Conservation (phyloP, 202 grass and related monocot genomes). For the Setaria italica region DNA sequence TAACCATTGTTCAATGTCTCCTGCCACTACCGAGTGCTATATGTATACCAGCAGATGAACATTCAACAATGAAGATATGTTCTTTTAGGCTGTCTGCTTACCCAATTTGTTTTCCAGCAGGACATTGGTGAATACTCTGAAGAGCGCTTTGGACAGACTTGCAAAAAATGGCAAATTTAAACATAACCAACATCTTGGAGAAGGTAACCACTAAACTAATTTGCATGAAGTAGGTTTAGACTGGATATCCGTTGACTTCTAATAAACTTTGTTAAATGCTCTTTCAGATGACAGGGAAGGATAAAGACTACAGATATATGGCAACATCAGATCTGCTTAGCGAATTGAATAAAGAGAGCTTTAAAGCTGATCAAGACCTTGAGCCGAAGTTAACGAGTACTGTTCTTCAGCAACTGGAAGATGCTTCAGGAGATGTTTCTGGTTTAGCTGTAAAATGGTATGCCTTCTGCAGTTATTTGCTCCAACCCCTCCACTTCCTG, state of each 20-base stretch:
- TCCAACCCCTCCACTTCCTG: neutral
- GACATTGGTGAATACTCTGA: constrained; percentile 13
- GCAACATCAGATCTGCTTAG: constrained; percentile 96
- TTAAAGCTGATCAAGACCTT: constrained; percentile 85
- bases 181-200: constrained; percentile 89
- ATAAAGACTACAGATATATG: constrained; percentile 99
- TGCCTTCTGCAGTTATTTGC: constrained; percentile 18
- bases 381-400: constrained; percentile 80
- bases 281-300: constrained; percentile 96
- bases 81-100: neutral
- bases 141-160: constrained; percentile 40
- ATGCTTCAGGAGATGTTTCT: constrained; percentile 99
- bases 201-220: constrained; percentile 61
- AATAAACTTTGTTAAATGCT: constrained; percentile 33
- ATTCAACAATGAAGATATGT: neutral
- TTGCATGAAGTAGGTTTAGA: constrained; percentile 16
- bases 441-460: constrained; percentile 99
- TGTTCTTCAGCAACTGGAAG: constrained; percentile 94
- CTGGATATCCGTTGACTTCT: constrained; percentile 12
- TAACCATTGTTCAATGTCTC: neutral
- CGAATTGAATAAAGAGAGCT: constrained; percentile 86
- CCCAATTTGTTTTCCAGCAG: constrained; percentile 39
- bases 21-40: neutral
- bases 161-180: constrained; percentile 78
- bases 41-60: neutral